These are phyloP conservation scores for Oenanthe sinensis DNA, from an alignment of 129 eudicot species.

Conservation along the genomic window DNA sequence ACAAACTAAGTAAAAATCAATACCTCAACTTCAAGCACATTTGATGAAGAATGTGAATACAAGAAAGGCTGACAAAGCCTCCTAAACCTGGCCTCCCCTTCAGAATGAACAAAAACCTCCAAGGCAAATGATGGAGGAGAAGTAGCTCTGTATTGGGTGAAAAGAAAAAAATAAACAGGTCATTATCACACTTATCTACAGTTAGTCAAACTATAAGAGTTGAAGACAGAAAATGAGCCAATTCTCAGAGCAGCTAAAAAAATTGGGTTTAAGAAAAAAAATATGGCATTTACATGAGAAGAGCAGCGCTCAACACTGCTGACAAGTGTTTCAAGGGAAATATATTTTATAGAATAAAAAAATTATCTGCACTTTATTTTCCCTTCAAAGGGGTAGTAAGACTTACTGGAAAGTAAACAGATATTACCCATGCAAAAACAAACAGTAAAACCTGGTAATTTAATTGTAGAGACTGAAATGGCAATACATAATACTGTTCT, in stretches of 20 bases:
- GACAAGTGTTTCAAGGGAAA: background rate
- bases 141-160: constrained; percentile 53
- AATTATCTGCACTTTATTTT: background rate
- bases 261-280: background rate
- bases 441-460: background rate
- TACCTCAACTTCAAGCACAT: constrained; percentile 97
- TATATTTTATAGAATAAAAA: background rate
- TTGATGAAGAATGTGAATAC: constrained; percentile 95
- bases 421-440: background rate
- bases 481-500: background rate
- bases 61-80: constrained; percentile 88
- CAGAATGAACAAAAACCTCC: constrained; percentile 91
- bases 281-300: background rate
- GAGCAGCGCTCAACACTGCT: background rate
- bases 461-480: background rate
- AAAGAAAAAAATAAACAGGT: constrained; percentile 2
- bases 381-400: background rate
- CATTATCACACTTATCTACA: background rate
- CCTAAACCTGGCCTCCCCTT: constrained; percentile 94
- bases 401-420: background rate
- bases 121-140: constrained; percentile 98
- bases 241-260: background rate
- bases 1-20: background rate
- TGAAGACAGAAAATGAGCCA: background rate
- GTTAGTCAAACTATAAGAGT: background rate